A percentile compares a stretch with the other conserved stretches of the same genome.
Conservation (phyloP, 345 rosid species). For the Xanthoceras sorbifolium region DNA sequence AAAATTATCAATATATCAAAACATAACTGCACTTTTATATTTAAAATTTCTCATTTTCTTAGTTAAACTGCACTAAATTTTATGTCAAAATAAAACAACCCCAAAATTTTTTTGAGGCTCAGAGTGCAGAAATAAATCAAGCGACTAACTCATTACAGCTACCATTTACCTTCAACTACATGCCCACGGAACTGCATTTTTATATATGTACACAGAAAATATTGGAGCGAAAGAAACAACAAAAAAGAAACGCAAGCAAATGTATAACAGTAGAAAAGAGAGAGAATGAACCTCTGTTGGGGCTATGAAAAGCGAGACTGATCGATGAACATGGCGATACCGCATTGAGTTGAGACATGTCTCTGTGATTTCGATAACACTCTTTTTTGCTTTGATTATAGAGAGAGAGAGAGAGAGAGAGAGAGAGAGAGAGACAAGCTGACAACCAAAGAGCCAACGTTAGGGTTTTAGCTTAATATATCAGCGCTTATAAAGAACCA, state of each 20-base stretch:
- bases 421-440: not conserved
- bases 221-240: no score
- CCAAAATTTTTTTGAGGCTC: not conserved
- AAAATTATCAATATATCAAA: not conserved
- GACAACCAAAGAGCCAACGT: not conserved
- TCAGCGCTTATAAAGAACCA: not conserved
- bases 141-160: not conserved
- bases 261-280: not conserved
- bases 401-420: not conserved
- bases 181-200: not conserved
- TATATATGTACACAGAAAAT: no score
- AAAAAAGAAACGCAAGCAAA: not conserved
- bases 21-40: not conserved
- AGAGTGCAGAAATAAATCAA: not conserved
- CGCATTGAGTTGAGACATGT: constrained; percentile 37
- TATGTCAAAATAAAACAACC: not conserved
- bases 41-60: no score
- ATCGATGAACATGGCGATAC: constrained; percentile 24
- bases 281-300: constrained; percentile 16
- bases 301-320: constrained; percentile 10
- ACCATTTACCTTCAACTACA: not conserved
- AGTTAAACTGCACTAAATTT: not conserved
- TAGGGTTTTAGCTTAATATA: constrained; percentile 23
- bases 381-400: not conserved
- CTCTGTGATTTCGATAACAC: not conserved